Evolutionary conservation across 257 asterid species (phyloP).

Genomic region (Solanum tacnaense): DNA sequence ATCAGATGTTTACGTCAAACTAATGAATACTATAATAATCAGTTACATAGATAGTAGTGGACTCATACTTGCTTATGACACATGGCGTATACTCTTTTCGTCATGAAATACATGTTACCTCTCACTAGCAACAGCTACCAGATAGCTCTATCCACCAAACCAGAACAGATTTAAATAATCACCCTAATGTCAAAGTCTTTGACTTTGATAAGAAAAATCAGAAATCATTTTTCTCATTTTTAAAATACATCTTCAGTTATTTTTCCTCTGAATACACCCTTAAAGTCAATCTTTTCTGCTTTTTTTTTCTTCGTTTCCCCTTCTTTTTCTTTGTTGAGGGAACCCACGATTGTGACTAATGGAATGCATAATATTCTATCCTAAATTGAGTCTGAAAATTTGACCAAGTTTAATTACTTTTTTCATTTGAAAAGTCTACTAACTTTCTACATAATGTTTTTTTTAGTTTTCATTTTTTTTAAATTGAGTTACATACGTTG

Average conservation of each 20-base stretch:
- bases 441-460: background rate
- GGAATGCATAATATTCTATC: background rate
- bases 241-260: background rate
- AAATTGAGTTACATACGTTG: background rate
- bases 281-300: background rate
- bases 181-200: too few relatives aligned
- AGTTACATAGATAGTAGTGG: background rate
- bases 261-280: background rate
- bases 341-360: background rate
- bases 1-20: background rate
- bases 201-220: too few relatives aligned
- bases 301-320: background rate
- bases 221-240: background rate
- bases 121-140: too few relatives aligned
- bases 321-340: background rate
- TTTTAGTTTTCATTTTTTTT: background rate
- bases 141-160: too few relatives aligned
- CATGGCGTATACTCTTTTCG: background rate
- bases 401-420: background rate
- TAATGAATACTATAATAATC: background rate
- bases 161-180: too few relatives aligned
- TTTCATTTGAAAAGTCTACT: background rate
- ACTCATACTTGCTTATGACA: background rate
- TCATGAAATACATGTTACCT: background rate
- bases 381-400: background rate